Base-by-base conservation (phyloP, 192 early-diverging fungal genomes). In the Coemansia sp. region DNA sequence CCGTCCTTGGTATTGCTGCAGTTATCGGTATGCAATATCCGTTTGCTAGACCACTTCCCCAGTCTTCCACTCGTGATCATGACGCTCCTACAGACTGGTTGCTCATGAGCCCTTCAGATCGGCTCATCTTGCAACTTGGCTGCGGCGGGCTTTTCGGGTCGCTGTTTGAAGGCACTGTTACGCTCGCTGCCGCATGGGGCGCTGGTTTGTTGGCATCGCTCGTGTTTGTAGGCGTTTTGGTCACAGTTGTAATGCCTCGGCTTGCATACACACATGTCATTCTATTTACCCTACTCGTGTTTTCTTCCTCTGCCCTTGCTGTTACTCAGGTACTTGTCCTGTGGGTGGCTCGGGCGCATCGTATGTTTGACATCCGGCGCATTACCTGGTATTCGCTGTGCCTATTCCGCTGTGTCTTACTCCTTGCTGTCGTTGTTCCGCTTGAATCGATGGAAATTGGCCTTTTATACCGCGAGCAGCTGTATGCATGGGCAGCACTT, bases 41-140 rank as follows among this genome's bases (percentile, higher is more conserved):
- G 16, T 81, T 81, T 59, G 31, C 48, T 28, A 68, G 78, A 16
- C 69, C 72, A 10, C 66, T 81, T 18, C 77, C 72, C 0, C 53
- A 21, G 16, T 33, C 51, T 2, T 25, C 68, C 8, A 10, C 43
- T 23, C 33, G 49, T 10, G 23, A 56, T 16, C 13, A 29, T 18
- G 53, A 31, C 20, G 46, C 20, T 15, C 10, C 61, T 5, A 64
- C 35, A 5, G 65, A 64, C 29, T 49, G 25, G 49, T 7, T 26
- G 12, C 26, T 18, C 1, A 23, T 52, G 28, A 46, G 58, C 8
- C 62, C 66, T 3, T 40, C 45, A 1, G 72, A 81, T 34, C 58
- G 72, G 13, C 58, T 81, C 2, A 66, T 74, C n/a, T 48, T 81
- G 48, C 78, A 81, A 56, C 66, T 74, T 57, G 72, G 78, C 3